Conservation (phyloP, 345 rosid species). For the Brassica nigra region DNA sequence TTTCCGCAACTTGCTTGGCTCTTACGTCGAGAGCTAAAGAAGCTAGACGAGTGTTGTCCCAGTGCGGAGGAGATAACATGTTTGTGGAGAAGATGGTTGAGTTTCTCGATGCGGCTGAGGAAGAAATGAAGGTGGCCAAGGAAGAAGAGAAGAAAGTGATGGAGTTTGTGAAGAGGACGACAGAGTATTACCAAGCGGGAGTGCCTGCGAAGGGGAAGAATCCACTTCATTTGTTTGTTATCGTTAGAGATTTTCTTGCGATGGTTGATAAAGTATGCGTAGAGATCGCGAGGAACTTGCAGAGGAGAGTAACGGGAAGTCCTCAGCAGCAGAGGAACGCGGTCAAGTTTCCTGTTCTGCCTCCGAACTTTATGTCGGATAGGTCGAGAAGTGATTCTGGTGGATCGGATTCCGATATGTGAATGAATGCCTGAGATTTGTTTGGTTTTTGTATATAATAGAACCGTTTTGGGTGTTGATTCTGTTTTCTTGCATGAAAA, state of each 20-base stretch:
- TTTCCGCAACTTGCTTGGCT: slow-evolving; percentile 51
- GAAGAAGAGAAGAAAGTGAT: slow-evolving; percentile 62
- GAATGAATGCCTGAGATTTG: slow-evolving; percentile 6
- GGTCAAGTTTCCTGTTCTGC: slow-evolving; percentile 46
- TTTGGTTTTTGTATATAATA: slow-evolving; percentile 29
- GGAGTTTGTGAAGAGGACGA: slow-evolving; percentile 70
- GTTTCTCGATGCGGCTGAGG: slow-evolving; percentile 63
- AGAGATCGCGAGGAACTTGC: slow-evolving; percentile 59
- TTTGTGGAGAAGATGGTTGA: slow-evolving; percentile 63
- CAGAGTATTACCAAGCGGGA: slow-evolving; percentile 78
- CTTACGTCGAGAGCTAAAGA: slow-evolving; percentile 51
- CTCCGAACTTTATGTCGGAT: slow-evolving; percentile 50
- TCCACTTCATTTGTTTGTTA: slow-evolving; percentile 59
- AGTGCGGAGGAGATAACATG: slow-evolving; percentile 34
- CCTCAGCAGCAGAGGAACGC: slow-evolving; percentile 31
- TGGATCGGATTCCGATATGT: slow-evolving; percentile 40
- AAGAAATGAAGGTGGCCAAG: slow-evolving; percentile 55
- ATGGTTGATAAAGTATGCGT: slow-evolving; percentile 73
- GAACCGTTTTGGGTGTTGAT: slow-evolving; percentile 6
- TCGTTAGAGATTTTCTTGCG: slow-evolving; percentile 74
- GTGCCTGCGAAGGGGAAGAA: slow-evolving; percentile 45
- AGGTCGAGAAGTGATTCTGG: slow-evolving; percentile 52
- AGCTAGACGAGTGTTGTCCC: slow-evolving; percentile 41
- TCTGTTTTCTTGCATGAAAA: slow-evolving; percentile 10
- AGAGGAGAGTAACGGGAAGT: slow-evolving; percentile 37